Base-by-base conservation (phyloP, 2,329 filamentous ascomycete species). In the Xylaria sp. region DNA sequence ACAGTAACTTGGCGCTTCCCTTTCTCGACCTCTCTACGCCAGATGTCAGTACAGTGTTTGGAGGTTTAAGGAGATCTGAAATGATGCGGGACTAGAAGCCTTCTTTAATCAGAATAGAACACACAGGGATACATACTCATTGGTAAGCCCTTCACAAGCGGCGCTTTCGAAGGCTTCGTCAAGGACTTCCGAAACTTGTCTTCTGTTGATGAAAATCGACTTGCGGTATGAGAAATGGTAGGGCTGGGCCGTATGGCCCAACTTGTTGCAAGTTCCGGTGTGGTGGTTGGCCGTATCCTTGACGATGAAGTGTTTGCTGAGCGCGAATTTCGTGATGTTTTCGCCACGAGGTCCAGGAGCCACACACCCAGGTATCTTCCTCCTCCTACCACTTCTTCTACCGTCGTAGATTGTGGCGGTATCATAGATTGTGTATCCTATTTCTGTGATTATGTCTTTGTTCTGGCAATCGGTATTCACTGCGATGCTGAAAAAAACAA, bases 191-290 rank as follows among this genome's bases (percentile, higher is more conserved):
- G 3, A 1, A 4, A 67, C 19, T 0, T 63, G 6, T 4, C 8
- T 13, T 8, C 59, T 41, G 1, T 19, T 1, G 13, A 67, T 53
- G 11, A 41, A 23, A 2, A 23, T 31, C 1, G 62, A 65, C 37
- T 60, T 65, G 21, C 49, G 49, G 51, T 58, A 67, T 4, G 56
- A 46, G 54, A 67, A 67, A 23, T 63, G 53, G 19, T 63, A 61
- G 1, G 65, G 65, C 9, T 67, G 63, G 5, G 63, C 65, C 1
- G 15, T 44, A 29, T 67, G 65, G 3, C 4, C n/a, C 1, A 44
- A 9, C 13, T 7, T 9, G 6, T 35, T 3, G 35, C 65, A 67
- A 4, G 65, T 53, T 25, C 53, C 63, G 3, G 54, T 54, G 40
- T 65, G 65, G 31, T 67, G 65, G 15, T 37, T 7, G 5, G 53